Base-by-base conservation (phyloP, 257 asterid species). In the Osmanthus fragrans region DNA sequence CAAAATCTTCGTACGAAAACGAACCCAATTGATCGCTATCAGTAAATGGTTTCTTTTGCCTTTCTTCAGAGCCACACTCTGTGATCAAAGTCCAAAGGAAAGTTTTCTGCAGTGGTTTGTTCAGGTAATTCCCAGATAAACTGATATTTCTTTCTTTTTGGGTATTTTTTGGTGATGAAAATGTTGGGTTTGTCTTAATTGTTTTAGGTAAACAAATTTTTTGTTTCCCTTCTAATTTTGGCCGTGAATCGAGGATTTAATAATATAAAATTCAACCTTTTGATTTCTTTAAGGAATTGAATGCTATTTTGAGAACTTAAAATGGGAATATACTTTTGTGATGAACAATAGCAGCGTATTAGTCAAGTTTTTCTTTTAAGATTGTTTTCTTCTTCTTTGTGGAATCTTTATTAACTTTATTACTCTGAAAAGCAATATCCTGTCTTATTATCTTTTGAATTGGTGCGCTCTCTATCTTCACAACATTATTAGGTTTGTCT, bases 401-500 rank as follows among this genome's bases (percentile, higher is more conserved):
- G 56, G 68, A 77, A 71, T 80, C 65, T 42, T 32, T 49, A 36
- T 83, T 72, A 71, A 73, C 81, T 84, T 80, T 45, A 34, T 74
- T 32, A 75, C 79, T 79, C 75, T 80, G 79, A 47, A 80, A 84
- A 81, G 80, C 83, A 63, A 78, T 77, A 60, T 80, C 83, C 75
- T 77, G 80, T 69, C 70, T 69, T 75, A 69, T 79, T 84, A 70
- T 65, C 64, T 83, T 78, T 70, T 76, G 60, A 54, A 83, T 65
- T 75, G 18, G 67, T 58, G 7, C 77, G 84, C 51, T 54, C 79
- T 84, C 70, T 76, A 77, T 79, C 81, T 76, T 73, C 80, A 63
- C 76, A 84, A 79, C 76, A 74, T 83, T 81, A 84, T 75, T 84
- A 74, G 64, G 69, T 74, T 86, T 83, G 88, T 85, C 82, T 77